Evolutionary conservation across 345 rosid species (phyloP), one percentile per base, ranked within the genome.

Genomic region (Angophora floribunda): DNA sequence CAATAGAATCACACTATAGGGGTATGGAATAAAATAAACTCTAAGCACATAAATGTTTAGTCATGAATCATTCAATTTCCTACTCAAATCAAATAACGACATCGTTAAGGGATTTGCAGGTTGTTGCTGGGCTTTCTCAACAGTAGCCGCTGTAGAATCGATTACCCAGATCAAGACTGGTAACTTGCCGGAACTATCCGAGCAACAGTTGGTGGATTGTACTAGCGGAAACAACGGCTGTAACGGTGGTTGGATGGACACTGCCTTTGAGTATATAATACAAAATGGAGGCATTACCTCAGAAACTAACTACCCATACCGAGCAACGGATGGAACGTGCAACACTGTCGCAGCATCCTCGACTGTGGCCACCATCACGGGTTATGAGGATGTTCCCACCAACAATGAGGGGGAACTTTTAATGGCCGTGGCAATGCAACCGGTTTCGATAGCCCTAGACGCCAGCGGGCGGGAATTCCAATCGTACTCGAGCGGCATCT

Each of bases 61-160:
- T 21, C 41, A 67, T 30, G 79, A 30, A 32, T 67, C 79, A 32
- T 1, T 65, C 22, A 30, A 30, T 65, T 67, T 67, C 45, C 44
- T 15, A 32, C 79, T 30, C 79, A 67, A 32, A 32, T 67, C 41
- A 65, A 0, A 30, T 30, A 32, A 4, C 1, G 1, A 65, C 78
- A 28, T 36, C 44, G 17, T 32, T 7, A 51, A n/a, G 9, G 4
- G 32, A 49, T 28, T 15, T 82, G 30, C 36, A 92, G 98, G 93
- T 52, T 91, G 90, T 51, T 93, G 96, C n/a, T 94, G 95, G 95
- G 95, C 96, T 45, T 93, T 96, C 87, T 92, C 97, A 3, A 93
- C 94, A 0, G 91, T 93, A 7, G 95, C 95, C 6, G 97, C 95
- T 0, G 86, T 89, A 47, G 93, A 93, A 90, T 94, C 80, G 16